Conservation (phyloP, 176 grass and related monocot genomes). For the Lolium multiflorum region DNA sequence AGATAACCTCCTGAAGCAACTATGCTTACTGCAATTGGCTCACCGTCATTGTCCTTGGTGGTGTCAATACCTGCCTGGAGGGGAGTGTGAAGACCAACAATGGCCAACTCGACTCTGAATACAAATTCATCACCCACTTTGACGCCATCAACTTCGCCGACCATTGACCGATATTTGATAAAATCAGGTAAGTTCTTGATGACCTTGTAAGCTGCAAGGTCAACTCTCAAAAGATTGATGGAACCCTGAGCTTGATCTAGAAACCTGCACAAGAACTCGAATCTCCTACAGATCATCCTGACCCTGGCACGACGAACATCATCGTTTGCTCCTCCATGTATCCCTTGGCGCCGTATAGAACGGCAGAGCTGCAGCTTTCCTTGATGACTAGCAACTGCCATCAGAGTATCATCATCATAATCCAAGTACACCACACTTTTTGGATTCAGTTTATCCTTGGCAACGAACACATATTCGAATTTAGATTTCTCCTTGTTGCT, state of each 20-base stretch:
- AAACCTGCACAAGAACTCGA: constrained; percentile 31
- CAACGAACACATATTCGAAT: neutral
- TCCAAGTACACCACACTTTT: too few relatives aligned
- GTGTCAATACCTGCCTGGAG: constrained; percentile 67
- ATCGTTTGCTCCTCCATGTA: constrained; percentile 15
- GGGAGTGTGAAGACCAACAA: constrained; percentile 64
- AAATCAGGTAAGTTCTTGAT: constrained; percentile 48
- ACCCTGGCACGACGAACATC: constrained; percentile 39
- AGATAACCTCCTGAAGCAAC: constrained; percentile 73
- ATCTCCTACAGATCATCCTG: constrained; percentile 42
- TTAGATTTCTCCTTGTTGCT: neutral
- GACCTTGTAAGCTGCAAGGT: constrained; percentile 44
- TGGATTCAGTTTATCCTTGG: too few relatives aligned
- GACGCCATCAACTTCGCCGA: constrained; percentile 65
- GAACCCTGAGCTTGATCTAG: constrained; percentile 34
- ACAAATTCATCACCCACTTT: constrained; percentile 84
- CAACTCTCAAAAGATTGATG: constrained; percentile 40
- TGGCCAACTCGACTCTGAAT: constrained; percentile 63
- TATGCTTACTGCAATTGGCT: constrained; percentile 63
- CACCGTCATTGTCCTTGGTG: constrained; percentile 30
- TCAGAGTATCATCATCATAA: constrained; percentile 29
- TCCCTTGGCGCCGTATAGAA: neutral
- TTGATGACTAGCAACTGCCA: constrained; percentile 30
- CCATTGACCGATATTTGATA: constrained; percentile 37
- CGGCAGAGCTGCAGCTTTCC: constrained; percentile 27